These are phyloP conservation scores for Tricholoma flavovirens DNA, from an alignment of 768 basidiomycete genomes.

Conservation along the genomic window DNA sequence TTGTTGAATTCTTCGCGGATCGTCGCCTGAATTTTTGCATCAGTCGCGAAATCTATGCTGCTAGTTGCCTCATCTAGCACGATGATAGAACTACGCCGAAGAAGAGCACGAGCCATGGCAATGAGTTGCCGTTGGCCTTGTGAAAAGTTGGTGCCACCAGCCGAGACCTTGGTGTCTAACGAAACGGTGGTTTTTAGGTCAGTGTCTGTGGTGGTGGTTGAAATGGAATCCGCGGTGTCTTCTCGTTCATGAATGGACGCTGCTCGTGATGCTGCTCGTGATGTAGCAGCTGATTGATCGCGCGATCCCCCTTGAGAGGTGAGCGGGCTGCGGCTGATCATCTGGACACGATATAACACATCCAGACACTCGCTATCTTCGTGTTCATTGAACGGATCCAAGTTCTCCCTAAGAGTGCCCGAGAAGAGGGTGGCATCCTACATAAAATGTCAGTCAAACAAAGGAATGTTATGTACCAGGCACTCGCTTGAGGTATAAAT, in stretches of 20 bases:
- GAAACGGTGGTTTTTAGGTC: conserved; percentile 54
- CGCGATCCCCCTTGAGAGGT: conserved; percentile 48
- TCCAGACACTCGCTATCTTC: conserved; percentile 76
- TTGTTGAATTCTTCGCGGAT: conserved; percentile 82
- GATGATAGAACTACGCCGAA: conserved; percentile 67
- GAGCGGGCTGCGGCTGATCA: conserved; percentile 49
- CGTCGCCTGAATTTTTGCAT: conserved; percentile 84
- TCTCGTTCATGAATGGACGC: conserved; percentile 39
- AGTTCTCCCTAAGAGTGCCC: conserved; percentile 68
- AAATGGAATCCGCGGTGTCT: conserved; percentile 33
- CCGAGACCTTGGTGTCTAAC: conserved; percentile 74
- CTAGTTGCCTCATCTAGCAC: conserved; percentile 82
- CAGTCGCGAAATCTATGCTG: conserved; percentile 83
- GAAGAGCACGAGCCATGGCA: conserved; percentile 77
- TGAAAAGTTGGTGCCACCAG: conserved; percentile 88
- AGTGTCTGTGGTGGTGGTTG: conserved; percentile 44
- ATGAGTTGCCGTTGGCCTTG: conserved; percentile 89
- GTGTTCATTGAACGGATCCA: conserved; percentile 80
- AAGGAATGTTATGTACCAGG: background rate
- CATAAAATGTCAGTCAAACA: background rate
- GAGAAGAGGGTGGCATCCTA: conserved; percentile 75
- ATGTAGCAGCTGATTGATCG: conserved; percentile 40
- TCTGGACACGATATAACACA: conserved; percentile 75
- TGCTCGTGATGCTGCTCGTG: conserved; percentile 37
- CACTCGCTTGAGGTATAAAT: conserved; percentile 61